Evolutionary conservation across 139 green algal species (phyloP).

Genomic region (Pedinophyceae sp.): DNA sequence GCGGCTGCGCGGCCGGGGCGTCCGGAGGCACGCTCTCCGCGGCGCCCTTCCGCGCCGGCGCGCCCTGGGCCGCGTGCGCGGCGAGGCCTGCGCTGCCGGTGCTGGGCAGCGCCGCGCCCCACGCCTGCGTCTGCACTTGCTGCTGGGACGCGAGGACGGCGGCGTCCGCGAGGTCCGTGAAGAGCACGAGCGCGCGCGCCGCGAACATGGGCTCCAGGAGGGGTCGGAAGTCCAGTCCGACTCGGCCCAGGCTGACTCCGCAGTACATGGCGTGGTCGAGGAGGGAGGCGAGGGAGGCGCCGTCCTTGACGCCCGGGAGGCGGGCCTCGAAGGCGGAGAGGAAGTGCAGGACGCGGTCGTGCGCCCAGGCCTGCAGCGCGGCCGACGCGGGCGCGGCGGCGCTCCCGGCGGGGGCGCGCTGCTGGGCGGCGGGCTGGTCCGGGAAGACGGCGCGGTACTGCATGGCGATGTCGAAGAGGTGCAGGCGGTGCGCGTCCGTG

Average conservation of each 20-base stretch:
- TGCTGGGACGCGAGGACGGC: background rate
- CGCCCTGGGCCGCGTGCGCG: background rate
- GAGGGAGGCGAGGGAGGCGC: slow-evolving; percentile 57
- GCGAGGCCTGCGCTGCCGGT: too few relatives aligned
- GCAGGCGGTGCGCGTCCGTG: slow-evolving; percentile 85
- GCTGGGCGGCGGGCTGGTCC: slow-evolving; percentile 32
- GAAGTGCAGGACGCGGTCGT: slow-evolving; percentile 34
- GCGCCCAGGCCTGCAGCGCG: slow-evolving; percentile 59
- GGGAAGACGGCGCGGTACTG: slow-evolving; percentile 94
- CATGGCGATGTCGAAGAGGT: slow-evolving; percentile 97
- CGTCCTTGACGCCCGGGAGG: slow-evolving; percentile 21
- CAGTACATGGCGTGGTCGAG: slow-evolving; percentile 96
- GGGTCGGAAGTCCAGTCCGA: slow-evolving; percentile 82
- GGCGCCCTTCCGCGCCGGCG: background rate
- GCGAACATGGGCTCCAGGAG: slow-evolving; percentile 82
- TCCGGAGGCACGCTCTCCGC: background rate
- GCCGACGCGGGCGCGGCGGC: background rate
- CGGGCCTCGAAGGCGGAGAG: slow-evolving; percentile 33
- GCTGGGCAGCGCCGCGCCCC: background rate
- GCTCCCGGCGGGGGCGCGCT: slow-evolving; percentile 1
- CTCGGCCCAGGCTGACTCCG: slow-evolving; percentile 67
- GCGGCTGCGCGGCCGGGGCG: too few relatives aligned
- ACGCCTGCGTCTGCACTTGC: background rate
- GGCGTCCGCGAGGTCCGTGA: slow-evolving; percentile 26
- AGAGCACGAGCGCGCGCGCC: slow-evolving; percentile 39